Evolutionary conservation across 768 basidiomycete species (phyloP).

Genomic region (Cantharellus cinnabarinus): DNA sequence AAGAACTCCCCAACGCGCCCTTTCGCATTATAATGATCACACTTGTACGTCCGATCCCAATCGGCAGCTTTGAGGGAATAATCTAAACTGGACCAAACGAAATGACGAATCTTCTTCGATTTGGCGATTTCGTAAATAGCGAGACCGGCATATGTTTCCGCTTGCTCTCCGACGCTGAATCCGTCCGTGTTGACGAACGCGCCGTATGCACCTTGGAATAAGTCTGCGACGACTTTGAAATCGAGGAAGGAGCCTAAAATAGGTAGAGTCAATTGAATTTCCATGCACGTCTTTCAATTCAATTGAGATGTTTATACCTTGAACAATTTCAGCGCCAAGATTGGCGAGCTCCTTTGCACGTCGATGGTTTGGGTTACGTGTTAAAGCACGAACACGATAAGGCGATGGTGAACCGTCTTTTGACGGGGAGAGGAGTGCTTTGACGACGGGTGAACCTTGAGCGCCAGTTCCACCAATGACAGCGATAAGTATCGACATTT

Average conservation of each 20-base stretch:
- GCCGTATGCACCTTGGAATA: conserved; percentile 14
- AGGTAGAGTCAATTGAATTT: not conserved
- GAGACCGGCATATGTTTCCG: conserved; percentile 22
- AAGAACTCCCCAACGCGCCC: not conserved
- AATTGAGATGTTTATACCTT: conserved; percentile 13
- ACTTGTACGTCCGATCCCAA: not conserved
- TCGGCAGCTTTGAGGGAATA: not conserved
- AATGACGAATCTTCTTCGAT: conserved; percentile 18
- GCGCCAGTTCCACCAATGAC: conserved; percentile 29
- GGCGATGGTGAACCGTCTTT: conserved; percentile 16
- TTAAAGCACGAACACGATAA: conserved; percentile 24
- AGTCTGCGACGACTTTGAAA: conserved; percentile 18
- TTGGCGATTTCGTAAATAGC: conserved; percentile 23
- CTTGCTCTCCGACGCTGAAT: conserved; percentile 24
- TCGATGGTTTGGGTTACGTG: conserved; percentile 17
- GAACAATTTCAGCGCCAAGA: conserved; percentile 20
- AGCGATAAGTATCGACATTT: conserved; percentile 19
- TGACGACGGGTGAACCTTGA: conserved; percentile 23
- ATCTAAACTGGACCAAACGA: conserved; percentile 4
- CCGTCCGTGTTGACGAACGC: conserved; percentile 22
- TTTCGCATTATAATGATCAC: not conserved
- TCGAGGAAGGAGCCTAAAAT: conserved; percentile 18
- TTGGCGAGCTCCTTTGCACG: conserved; percentile 20
- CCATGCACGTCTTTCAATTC: not conserved
- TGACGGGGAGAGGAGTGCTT: conserved; percentile 18